A percentile compares a stretch with the other conserved stretches of the same genome.
Evolutionary conservation across 148 eudicot species (phyloP).

Genomic region (Rhododendron ferrugineum): DNA sequence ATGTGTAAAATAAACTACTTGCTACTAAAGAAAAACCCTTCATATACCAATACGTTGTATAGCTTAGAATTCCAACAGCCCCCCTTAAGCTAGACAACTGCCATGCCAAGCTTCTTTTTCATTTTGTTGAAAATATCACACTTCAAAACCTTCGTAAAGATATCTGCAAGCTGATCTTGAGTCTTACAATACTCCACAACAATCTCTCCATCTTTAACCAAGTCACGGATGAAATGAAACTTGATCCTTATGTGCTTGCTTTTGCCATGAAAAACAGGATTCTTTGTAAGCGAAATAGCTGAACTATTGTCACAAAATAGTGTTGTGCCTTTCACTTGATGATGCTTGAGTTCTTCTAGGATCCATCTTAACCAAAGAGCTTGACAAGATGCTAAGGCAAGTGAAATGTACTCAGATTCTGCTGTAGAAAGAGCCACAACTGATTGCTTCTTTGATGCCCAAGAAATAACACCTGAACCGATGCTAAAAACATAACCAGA

Average conservation of each 20-base stretch:
- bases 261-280: not conserved
- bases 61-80: not conserved
- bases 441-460: not conserved
- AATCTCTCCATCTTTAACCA: too few relatives aligned
- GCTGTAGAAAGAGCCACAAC: not conserved
- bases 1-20: too few relatives aligned
- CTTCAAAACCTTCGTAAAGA: too few relatives aligned
- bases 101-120: too few relatives aligned
- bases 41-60: not conserved
- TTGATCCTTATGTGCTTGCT: not conserved
- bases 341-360: not conserved
- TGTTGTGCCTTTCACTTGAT: not conserved
- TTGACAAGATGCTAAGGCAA: not conserved
- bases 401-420: not conserved
- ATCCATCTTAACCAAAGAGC: not conserved
- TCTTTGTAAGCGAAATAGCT: not conserved
- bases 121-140: too few relatives aligned
- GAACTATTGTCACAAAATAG: not conserved
- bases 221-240: too few relatives aligned
- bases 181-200: too few relatives aligned
- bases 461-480: not conserved
- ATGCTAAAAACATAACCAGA: not conserved
- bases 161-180: too few relatives aligned
- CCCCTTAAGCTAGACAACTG: not conserved
- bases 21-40: too few relatives aligned